Evolutionary conservation across 768 basidiomycete species (phyloP).

Genomic region (Mycena rebaudengoi): DNA sequence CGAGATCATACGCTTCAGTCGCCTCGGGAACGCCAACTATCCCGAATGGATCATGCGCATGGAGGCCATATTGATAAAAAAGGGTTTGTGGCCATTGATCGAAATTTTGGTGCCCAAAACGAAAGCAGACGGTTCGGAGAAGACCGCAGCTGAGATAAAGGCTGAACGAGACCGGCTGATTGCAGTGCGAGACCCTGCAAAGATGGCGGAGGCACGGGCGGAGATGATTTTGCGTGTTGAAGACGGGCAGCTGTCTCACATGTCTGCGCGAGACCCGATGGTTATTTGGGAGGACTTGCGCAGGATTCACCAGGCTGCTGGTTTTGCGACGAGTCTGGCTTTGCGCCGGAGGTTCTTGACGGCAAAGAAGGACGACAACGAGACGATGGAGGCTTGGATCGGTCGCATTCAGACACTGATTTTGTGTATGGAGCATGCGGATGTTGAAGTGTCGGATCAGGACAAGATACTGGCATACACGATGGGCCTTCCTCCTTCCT

Average conservation of each 20-base stretch:
- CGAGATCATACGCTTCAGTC: constrained; percentile 3
- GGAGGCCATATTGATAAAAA: constrained; percentile 31
- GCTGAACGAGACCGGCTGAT: background rate
- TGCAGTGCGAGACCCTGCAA: background rate
- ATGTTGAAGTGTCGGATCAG: constrained; percentile 29
- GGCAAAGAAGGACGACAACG: constrained; percentile 28
- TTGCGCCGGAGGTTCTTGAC: constrained; percentile 32
- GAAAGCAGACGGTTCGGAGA: background rate
- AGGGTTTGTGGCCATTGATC: constrained; percentile 17
- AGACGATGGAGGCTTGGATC: constrained; percentile 37
- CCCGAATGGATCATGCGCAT: constrained; percentile 32
- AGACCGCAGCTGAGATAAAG: background rate
- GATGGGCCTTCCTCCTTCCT: constrained; percentile 34
- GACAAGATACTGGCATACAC: constrained; percentile 38
- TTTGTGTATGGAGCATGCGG: constrained; percentile 28
- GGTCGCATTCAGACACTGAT: constrained; percentile 26
- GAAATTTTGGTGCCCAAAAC: background rate
- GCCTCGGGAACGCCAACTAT: constrained; percentile 34
- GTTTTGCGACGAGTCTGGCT: constrained; percentile 33
- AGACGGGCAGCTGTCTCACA: constrained; percentile 34
- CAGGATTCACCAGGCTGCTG: constrained; percentile 30
- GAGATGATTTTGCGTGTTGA: constrained; percentile 37
- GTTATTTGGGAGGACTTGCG: constrained; percentile 33
- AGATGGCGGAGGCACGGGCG: constrained; percentile 34
- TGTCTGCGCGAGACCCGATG: constrained; percentile 29